Conservation (phyloP, 805 yeast genomes). For the Groenewaldozyma salmanticensis region DNA sequence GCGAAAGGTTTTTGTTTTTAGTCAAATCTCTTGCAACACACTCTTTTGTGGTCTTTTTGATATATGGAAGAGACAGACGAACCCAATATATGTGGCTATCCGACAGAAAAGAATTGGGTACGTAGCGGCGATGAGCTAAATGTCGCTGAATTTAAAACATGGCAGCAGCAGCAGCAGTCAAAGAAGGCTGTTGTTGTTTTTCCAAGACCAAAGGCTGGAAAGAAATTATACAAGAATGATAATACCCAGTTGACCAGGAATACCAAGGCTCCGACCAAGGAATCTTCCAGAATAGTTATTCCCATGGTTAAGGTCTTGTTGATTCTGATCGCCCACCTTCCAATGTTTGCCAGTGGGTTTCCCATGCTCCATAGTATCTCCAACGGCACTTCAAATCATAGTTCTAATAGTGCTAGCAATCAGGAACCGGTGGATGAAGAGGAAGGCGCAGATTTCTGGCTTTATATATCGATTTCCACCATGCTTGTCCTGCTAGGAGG, state of each 20-base stretch:
- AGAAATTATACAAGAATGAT: neutral
- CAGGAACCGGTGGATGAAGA: neutral
- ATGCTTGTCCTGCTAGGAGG: constrained; percentile 30
- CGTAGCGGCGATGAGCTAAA: constrained; percentile 1
- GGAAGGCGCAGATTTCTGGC: constrained; percentile 17
- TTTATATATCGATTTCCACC: constrained; percentile 24
- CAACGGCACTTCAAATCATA: constrained; percentile 2
- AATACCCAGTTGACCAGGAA: neutral
- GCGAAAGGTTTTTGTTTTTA: no score
- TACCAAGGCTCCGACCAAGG: constrained; percentile 1
- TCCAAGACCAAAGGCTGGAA: neutral
- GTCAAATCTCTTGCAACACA: no score
- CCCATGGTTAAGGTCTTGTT: constrained; percentile 10
- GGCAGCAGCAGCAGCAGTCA: neutral
- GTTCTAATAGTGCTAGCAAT: neutral
- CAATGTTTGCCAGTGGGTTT: constrained; percentile 2
- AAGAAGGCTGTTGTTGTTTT: neutral
- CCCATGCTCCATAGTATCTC: constrained; percentile 9
- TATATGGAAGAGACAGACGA: constrained; percentile 13
- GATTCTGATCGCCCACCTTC: constrained; percentile 11
- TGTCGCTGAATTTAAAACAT: neutral
- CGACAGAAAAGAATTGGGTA: neutral
- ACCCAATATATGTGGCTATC: constrained; percentile 13
- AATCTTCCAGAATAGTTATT: neutral
- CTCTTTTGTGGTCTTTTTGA: no score